Evolutionary conservation across 2,329 filamentous ascomycete species (phyloP), one percentile per base, ranked within the genome.

Genomic region (Davidsoniella neocaledoniae): DNA sequence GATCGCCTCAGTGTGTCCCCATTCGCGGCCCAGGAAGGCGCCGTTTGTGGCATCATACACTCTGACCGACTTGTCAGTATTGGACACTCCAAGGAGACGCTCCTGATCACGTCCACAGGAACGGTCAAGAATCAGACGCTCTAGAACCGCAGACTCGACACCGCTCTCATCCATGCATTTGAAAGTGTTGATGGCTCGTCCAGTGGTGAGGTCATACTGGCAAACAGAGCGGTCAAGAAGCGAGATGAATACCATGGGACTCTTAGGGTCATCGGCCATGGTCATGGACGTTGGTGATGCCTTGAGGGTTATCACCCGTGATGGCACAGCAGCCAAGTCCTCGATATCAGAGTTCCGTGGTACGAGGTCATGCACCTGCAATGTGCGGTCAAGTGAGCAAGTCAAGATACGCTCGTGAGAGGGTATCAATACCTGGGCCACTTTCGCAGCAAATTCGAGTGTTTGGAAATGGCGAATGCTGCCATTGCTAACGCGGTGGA

Each of bases 1-100:
- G 55, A 98, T 86, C 7, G 88, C 83, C 60, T 95, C 88, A 0
- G 88, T 94, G 57, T 98, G 91, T 1, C 91, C 91, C 77, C 87
- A 95, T 65, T 96, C 91, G 39, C 86, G 79, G 46, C 87, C 83
- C 25, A 96, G 66, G 51, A 98, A 81, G 1, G 69, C 67, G 7
- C 90, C 88, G 40, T 77, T 79, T 54, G 82, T 79, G 26, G 77
- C 71, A 56, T 94, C 85, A 58, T 98, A 98, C 14, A 98, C 68
- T 36, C 91, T 74, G 50, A 98, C 81, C 0, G 91, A 96, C 62
- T 96, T 98, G 63, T 98, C 91, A 1, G 86, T 94, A 57, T 88
- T 88, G 7, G 90, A 95, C 9, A 91, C 74, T n/a, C 86, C 88
- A 16, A 91, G 73, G 47, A 98, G 72, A 46, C 93, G 74, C 25